phyloP scores from a whole-genome alignment of 2,329 filamentous ascomycete genomes.

The Verticillium isaacii region DNA sequence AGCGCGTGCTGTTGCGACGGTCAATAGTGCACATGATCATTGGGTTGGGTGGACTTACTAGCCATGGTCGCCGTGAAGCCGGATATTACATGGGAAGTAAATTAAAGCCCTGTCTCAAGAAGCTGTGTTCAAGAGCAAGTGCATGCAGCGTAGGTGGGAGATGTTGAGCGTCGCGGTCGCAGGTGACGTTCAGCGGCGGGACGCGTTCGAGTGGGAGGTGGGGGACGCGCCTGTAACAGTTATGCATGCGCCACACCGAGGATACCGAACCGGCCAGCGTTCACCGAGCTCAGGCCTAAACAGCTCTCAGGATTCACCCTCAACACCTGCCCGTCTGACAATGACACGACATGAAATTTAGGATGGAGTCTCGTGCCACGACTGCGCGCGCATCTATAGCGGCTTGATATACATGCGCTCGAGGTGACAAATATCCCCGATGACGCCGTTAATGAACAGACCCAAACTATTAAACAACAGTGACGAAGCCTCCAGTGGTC shows the following conservation, averaged over 20 bases:
- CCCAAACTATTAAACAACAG: too few species aligned
- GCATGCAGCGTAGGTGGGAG: neutral
- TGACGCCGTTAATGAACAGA: too few species aligned
- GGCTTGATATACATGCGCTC: too few species aligned
- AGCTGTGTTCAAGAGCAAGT: neutral
- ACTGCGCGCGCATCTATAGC: too few species aligned
- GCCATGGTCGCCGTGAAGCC: conserved; percentile 22
- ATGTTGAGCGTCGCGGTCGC: neutral
- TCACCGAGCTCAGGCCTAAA: neutral
- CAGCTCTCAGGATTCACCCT: too few species aligned
- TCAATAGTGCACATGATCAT: conserved; percentile 4
- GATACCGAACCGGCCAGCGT: neutral
- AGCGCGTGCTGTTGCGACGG: conserved; percentile 40
- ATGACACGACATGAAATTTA: too few species aligned
- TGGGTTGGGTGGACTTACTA: conserved; percentile 18
- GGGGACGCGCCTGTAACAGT: neutral
- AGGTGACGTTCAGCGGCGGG: neutral
- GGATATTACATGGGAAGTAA: neutral
- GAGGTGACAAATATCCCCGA: too few species aligned
- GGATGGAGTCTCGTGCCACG: too few species aligned
- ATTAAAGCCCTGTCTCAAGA: too few species aligned
- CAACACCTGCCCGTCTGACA: too few species aligned
- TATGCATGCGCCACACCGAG: neutral
- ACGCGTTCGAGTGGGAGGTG: neutral
- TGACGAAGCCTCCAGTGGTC: too few species aligned